Percentiles rank a stretch among this genome's conserved stretches.
Conservation (phyloP, 139 green algal species). For the Asterochloris erici region DNA sequence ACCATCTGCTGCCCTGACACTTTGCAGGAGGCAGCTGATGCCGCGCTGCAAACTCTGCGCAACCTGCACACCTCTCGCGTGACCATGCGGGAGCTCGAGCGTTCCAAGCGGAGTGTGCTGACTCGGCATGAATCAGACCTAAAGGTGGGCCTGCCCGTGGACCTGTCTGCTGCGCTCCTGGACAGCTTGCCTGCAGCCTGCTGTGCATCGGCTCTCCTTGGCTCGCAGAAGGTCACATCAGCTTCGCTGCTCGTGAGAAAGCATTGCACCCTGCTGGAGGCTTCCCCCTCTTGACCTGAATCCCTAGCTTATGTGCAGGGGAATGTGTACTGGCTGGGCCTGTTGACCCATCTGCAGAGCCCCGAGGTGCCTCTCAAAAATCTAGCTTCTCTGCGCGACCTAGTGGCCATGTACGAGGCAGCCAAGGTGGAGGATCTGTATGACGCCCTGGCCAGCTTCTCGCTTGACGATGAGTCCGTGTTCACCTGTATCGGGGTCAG, state of each 20-base stretch:
- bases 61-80: slow-evolving; percentile 58
- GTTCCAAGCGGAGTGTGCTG: slow-evolving; percentile 81
- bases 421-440: slow-evolving; percentile 87
- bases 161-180: background rate
- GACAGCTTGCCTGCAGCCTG: background rate
- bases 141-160: slow-evolving; percentile 46
- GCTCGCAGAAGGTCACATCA: background rate
- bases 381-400: slow-evolving; percentile 85
- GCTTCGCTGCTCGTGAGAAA: background rate
- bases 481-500: slow-evolving; percentile 17
- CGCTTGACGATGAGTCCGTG: slow-evolving; percentile 1
- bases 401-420: slow-evolving; percentile 79
- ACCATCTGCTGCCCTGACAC: too few species aligned
- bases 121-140: slow-evolving; percentile 95
- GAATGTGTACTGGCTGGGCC: slow-evolving; percentile 89
- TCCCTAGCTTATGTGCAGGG: slow-evolving; percentile 38
- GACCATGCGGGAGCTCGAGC: slow-evolving; percentile 69
- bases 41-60: slow-evolving; percentile 75
- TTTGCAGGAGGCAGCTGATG: slow-evolving; percentile 72
- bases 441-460: slow-evolving; percentile 59
- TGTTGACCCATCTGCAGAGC: slow-evolving; percentile 92
- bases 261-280: background rate
- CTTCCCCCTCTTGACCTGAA: background rate
- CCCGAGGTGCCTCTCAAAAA: slow-evolving; percentile 76
- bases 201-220: background rate